Base-by-base conservation (phyloP, 2,329 filamentous ascomycete genomes). In the Fusarium nygamai region DNA sequence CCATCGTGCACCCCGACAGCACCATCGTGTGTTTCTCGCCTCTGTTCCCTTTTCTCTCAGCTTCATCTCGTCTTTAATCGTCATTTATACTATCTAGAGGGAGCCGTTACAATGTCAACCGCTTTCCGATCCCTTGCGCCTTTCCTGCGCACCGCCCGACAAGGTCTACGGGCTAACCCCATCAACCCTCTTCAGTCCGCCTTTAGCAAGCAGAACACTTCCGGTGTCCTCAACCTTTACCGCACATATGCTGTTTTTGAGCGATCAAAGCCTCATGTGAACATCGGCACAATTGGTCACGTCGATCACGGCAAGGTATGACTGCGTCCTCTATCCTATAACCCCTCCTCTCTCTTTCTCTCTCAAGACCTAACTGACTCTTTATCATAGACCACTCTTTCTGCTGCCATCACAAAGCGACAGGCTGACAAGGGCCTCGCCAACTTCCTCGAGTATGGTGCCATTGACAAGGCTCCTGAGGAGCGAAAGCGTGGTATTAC, bases 401-500 rank as follows among this genome's bases (percentile, higher is more conserved):
- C 96, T 79, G 96, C 96, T 75, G 96, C 96, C 82, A 99, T 99
- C 88, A 99, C 96, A 81, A 99, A 99, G 89, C 91, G 96, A 83
- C 96, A 98, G 86, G 91, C 96, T 79, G 93, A 96, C 82, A 98
- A 98, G 89, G 96, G 96, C 74, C 88, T 94, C 80, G 96, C 96
- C 83, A 95, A 87, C 87, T 99, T 96, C 88, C 92, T 98, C 83
- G 96, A 98, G 64, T 99, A 99, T 89, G 95, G 94, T 83, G 88
- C 96, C 82, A 99, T 99, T 83, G 96, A 99, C 88, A 99, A 98
- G 89, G 96, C 96, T 63, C 96, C 96, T 76, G 96, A 99, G 87
- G 96, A 99, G 91, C 93, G 96, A 83, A 98, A 98, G 91, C 96
- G 96, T 91, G 96, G 96, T 92, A 99, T 99, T 87, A 99, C 96